These are phyloP conservation scores for Colletotrichum australisinense DNA, from an alignment of 2,329 filamentous ascomycete species.

Conservation along the genomic window DNA sequence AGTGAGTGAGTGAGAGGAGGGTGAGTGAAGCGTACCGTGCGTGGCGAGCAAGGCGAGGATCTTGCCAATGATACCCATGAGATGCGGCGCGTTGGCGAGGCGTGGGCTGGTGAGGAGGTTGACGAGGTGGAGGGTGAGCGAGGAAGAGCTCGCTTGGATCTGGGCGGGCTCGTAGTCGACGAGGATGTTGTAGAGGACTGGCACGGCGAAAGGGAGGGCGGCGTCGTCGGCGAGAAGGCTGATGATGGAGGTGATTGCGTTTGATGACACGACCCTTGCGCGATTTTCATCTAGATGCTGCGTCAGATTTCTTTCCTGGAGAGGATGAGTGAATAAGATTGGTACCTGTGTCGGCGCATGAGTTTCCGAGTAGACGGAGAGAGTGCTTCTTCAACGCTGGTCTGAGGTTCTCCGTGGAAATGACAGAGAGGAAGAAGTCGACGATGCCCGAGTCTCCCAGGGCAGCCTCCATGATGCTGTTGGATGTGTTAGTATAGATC, in stretches of 20 bases:
- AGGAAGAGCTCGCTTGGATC: constrained; percentile 62
- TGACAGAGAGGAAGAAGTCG: constrained; percentile 63
- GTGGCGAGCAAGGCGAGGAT: constrained; percentile 64
- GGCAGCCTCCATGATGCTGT: constrained; percentile 67
- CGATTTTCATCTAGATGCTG: constrained; percentile 65
- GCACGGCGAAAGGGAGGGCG: constrained; percentile 64
- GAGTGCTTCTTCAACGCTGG: constrained; percentile 63
- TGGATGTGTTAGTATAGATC: constrained; percentile 32
- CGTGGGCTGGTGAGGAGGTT: constrained; percentile 59
- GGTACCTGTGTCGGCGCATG: constrained; percentile 69
- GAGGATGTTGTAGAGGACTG: constrained; percentile 72
- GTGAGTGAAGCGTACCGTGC: constrained; percentile 54
- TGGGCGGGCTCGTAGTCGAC: constrained; percentile 73
- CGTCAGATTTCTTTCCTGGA: background rate
- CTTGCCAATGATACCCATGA: constrained; percentile 66
- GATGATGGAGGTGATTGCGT: constrained; percentile 60
- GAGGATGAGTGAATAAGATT: background rate
- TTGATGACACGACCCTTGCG: constrained; percentile 62
- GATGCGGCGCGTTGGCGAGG: constrained; percentile 52
- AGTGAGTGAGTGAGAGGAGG: background rate
- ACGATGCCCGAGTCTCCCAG: constrained; percentile 69
- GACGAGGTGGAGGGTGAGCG: constrained; percentile 61
- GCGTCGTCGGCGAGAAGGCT: constrained; percentile 58
- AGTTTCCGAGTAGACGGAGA: constrained; percentile 70
- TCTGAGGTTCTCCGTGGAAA: constrained; percentile 51